Conservation (phyloP, 345 rosid species). For the Acer campestre region DNA sequence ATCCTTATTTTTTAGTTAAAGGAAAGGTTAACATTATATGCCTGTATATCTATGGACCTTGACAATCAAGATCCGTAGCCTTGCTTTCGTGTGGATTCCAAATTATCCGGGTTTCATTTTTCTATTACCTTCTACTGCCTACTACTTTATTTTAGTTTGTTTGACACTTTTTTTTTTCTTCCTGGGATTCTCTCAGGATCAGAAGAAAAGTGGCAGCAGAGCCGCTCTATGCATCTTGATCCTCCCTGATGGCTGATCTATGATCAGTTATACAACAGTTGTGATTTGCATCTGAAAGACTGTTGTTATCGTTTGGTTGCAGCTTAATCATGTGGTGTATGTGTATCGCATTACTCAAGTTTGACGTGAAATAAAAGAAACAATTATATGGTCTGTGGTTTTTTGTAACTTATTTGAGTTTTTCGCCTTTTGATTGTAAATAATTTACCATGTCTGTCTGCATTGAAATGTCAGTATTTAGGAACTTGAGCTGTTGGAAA, state of each 20-base stretch:
- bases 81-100: not conserved
- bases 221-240: constrained; percentile 68
- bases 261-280: constrained; percentile 2
- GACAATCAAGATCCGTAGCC: not conserved
- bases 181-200: constrained; percentile 53
- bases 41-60: not conserved
- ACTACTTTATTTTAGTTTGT: not conserved
- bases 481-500: not conserved
- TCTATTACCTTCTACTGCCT: not conserved
- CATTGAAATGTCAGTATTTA: not conserved
- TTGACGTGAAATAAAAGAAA: constrained; percentile 5
- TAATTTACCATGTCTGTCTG: not conserved
- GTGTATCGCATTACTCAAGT: not conserved
- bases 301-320: not conserved
- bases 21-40: not conserved
- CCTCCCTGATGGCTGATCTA: not conserved
- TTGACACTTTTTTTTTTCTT: not conserved
- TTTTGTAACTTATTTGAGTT: not conserved
- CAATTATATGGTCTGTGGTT: not conserved
- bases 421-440: not conserved
- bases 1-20: not conserved
- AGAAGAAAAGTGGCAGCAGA: constrained; percentile 72
- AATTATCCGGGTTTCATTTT: not conserved
- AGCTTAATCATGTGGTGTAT: not conserved
- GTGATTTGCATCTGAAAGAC: not conserved